Base-by-base conservation (phyloP, 2,329 filamentous ascomycete genomes). In the Pseudogymnoascus sp. region DNA sequence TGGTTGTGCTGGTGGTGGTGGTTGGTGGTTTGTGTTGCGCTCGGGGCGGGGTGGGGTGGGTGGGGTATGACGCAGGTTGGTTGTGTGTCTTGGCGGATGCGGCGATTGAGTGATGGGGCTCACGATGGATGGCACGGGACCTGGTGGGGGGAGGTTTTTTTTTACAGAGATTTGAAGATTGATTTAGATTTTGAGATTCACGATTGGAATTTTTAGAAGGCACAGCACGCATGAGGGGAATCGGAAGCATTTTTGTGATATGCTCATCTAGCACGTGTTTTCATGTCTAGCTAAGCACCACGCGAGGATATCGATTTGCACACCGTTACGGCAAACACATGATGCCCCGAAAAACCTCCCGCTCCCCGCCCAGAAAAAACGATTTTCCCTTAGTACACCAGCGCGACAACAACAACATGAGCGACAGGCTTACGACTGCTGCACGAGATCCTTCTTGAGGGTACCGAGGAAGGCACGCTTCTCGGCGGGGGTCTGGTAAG, bases 401-500 rank as follows among this genome's bases (percentile, higher is more conserved):
- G 28, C 63, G 69, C 69, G 63, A 64, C 69, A 71, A 70, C 66
- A 66, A 68, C 62, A 69, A 69, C 67, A 67, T 61, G 65, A 66
- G 64, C 63, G 66, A 66, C 70, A 75, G 72, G 73, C 72, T 79
- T 83, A 86, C 74, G 80, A 77, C 75, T 79, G 75, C 75, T 80
- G 76, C 75, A 80, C 78, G 73, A 90, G 80, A 76, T 99, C 95
- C 92, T 98, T 99, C 92, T 99, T 99, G 90, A 99, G 92, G 66
- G 92, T 96, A 84, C 95, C 95, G 82, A 96, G 80, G 86, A 92
- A 95, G 79, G 92, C 88, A 84, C 90, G 91, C 92, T 99, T 99
- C 90, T 99, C 95, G 77, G 90, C 90, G 72, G 89, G 84, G 70
- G 95, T 99, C 86, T 99, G 95, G 92, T 96, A 99, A 77, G 92